Evolutionary conservation across 129 eudicot genomes (phyloP).

Genomic region (Logfia minima): DNA sequence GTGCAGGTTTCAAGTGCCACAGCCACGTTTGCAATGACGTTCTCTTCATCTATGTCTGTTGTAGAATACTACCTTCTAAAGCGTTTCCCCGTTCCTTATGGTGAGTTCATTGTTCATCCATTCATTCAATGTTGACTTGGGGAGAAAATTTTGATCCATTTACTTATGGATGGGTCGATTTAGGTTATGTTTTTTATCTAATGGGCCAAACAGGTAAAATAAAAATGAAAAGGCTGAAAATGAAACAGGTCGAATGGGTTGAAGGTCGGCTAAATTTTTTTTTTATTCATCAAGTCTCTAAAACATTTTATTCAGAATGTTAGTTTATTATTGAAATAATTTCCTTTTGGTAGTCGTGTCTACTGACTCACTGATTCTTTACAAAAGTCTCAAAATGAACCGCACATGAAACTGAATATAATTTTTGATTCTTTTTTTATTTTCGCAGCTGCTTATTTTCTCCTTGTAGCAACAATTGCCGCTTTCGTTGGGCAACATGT

Average conservation of each 20-base stretch:
- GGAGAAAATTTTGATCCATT: not conserved
- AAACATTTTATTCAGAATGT: not conserved
- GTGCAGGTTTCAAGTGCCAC: conserved; percentile 98
- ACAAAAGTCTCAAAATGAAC: not conserved
- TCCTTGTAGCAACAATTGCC: conserved; percentile 76
- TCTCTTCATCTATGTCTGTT: conserved; percentile 97
- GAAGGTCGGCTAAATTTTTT: not conserved
- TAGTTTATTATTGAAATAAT: not conserved
- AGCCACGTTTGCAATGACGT: conserved; percentile 95
- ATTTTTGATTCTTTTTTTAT: not conserved
- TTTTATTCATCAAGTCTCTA: not conserved
- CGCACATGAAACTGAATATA: not conserved
- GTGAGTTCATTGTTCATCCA: conserved; percentile 38
- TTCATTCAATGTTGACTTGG: not conserved
- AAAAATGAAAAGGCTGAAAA: not conserved
- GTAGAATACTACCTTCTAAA: conserved; percentile 90
- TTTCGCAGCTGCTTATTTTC: conserved; percentile 72
- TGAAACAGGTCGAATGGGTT: conserved; percentile 2
- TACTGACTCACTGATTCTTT: not conserved
- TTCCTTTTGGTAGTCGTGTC: not conserved
- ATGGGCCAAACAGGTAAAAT: not conserved
- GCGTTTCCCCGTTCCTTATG: conserved; percentile 93
- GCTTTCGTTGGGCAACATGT: conserved; percentile 92
- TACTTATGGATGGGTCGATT: not conserved
- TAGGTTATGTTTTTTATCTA: not conserved